These are phyloP conservation scores for Starmerella asiatica DNA, from an alignment of 805 yeast genomes.

Conservation along the genomic window DNA sequence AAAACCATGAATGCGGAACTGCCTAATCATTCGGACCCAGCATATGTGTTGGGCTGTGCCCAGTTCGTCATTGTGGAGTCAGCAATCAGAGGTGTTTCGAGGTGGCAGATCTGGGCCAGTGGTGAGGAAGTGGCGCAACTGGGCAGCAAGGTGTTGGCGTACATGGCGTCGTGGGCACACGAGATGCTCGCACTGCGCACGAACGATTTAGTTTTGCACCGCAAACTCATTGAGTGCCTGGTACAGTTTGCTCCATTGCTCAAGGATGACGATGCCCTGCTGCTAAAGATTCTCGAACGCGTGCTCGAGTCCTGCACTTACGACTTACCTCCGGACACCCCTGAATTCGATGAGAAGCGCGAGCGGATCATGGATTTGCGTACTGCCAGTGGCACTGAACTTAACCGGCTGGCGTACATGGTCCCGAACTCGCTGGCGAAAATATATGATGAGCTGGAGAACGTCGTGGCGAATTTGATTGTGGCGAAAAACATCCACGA, in stretches of 20 bases:
- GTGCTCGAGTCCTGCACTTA: slow-evolving; percentile 74
- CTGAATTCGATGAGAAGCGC: slow-evolving; percentile 50
- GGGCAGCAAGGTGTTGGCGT: slow-evolving; percentile 42
- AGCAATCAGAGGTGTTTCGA: slow-evolving; percentile 76
- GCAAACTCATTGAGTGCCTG: slow-evolving; percentile 79
- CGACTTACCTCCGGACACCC: slow-evolving; percentile 53
- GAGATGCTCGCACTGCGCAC: slow-evolving; percentile 56
- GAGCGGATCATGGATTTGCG: slow-evolving; percentile 77
- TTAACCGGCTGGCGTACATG: slow-evolving; percentile 82
- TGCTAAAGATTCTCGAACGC: slow-evolving; percentile 76
- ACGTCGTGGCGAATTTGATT: slow-evolving; percentile 59
- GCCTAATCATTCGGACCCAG: slow-evolving; percentile 32
- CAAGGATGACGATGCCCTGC: slow-evolving; percentile 54
- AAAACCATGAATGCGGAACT: slow-evolving; percentile 39
- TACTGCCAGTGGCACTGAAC: slow-evolving; percentile 86
- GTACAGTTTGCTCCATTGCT: slow-evolving; percentile 88
- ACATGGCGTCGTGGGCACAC: slow-evolving; percentile 48
- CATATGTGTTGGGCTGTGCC: slow-evolving; percentile 56
- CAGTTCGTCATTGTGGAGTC: slow-evolving; percentile 82
- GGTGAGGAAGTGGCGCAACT: slow-evolving; percentile 40
- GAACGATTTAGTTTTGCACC: slow-evolving; percentile 63
- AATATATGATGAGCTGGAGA: slow-evolving; percentile 70
- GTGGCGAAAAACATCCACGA: slow-evolving; percentile 59
- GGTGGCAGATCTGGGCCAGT: slow-evolving; percentile 92
- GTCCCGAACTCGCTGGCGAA: slow-evolving; percentile 83